Percentiles rank a stretch among this genome's conserved stretches.
These are phyloP conservation scores for Fusarium luffae DNA, from an alignment of 2,329 filamentous ascomycete genomes.

Conservation along the genomic window DNA sequence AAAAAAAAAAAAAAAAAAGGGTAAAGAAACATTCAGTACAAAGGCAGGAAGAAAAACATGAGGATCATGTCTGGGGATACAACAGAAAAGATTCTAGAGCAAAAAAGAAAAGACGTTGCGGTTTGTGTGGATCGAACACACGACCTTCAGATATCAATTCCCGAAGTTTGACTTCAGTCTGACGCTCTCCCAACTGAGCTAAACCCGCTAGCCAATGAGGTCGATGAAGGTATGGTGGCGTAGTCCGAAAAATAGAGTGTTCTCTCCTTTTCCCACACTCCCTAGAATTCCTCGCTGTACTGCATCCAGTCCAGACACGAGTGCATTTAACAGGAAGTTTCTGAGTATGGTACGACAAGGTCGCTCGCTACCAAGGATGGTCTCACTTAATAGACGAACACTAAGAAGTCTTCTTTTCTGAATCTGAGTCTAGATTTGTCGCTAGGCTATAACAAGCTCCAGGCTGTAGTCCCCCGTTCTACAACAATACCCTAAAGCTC, in stretches of 20 bases:
- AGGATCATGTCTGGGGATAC: no score
- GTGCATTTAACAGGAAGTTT: fast-evolving
- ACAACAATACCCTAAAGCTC: neutral
- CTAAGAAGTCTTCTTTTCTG: fast-evolving
- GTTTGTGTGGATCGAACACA: conserved; percentile 37
- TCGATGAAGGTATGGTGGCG: neutral
- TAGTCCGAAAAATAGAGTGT: fast-evolving
- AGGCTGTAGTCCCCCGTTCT: neutral
- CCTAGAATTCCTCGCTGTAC: no score
- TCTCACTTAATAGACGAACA: fast-evolving
- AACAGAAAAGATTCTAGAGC: no score
- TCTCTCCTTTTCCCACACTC: no score
- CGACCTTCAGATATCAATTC: conserved; percentile 28
- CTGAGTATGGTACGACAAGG: fast-evolving
- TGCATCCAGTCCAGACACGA: fast-evolving
- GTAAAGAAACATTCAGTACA: no score
- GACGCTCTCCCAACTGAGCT: conserved; percentile 37
- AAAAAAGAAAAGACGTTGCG: neutral
- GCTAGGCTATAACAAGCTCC: no score
- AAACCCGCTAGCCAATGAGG: conserved; percentile 28
- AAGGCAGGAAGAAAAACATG: no score
- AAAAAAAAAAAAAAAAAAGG: no score
- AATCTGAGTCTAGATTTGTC: neutral
- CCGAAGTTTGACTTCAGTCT: conserved; percentile 31
- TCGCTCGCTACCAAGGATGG: fast-evolving